Evolutionary conservation across 2,329 filamentous ascomycete species (phyloP).

Genomic region (Pseudocercospora pini-densiflorae): DNA sequence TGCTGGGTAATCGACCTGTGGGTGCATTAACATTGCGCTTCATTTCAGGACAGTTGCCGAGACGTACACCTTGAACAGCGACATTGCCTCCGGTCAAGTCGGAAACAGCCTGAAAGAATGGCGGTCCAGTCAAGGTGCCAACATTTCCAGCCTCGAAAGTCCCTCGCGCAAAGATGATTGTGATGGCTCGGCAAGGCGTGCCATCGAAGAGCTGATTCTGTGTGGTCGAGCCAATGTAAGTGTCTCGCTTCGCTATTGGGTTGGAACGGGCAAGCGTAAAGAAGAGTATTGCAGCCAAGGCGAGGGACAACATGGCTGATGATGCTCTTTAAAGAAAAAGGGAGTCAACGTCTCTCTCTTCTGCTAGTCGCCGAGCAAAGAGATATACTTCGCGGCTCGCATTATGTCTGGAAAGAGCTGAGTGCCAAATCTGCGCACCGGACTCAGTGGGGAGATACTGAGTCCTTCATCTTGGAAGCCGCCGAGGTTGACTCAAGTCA

Average conservation of each 20-base stretch:
- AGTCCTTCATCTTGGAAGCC: neutral
- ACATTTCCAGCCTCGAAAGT: conserved; percentile 59
- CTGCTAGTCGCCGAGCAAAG: neutral
- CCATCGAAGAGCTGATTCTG: conserved; percentile 24
- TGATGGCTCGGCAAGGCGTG: conserved; percentile 44
- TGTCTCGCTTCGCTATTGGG: neutral
- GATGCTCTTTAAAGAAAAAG: neutral
- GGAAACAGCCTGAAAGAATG: conserved; percentile 49
- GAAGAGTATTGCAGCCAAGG: neutral
- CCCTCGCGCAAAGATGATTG: conserved; percentile 61
- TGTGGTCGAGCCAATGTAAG: neutral
- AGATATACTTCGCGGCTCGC: neutral
- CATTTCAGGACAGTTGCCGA: neutral
- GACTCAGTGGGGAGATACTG: neutral
- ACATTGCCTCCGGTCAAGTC: conserved; percentile 49
- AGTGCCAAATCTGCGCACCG: neutral
- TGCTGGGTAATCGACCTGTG: conserved; percentile 18
- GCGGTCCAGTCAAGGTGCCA: conserved; percentile 56
- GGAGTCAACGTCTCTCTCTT: neutral
- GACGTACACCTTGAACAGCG: conserved; percentile 56
- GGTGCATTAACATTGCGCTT: neutral
- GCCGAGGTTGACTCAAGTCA: neutral
- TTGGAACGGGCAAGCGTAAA: neutral
- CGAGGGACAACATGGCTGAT: neutral
- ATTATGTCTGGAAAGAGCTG: neutral